A percentile compares a stretch with the other conserved stretches of the same genome.
Evolutionary conservation across 139 green algal genomes (phyloP).

Genomic region (Chlamydomonas sphaeroides): DNA sequence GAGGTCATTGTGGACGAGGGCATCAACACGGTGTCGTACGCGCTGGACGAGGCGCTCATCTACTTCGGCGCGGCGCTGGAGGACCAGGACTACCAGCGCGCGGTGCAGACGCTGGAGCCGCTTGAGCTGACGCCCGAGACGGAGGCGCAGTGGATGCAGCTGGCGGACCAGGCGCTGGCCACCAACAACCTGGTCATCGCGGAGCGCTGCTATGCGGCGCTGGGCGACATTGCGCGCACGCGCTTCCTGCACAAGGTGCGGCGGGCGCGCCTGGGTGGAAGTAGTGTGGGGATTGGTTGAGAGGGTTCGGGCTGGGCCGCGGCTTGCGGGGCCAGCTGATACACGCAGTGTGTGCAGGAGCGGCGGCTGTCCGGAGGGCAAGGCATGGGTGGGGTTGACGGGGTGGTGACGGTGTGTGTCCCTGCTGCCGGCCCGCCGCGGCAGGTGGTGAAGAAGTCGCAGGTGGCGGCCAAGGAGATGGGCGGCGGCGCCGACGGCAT

Average conservation of each 20-base stretch:
- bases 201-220: constrained; percentile 79
- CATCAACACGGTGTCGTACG: constrained; percentile 71
- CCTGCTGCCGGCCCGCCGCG: too few relatives aligned
- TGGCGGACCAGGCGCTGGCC: constrained; percentile 58
- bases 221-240: constrained; percentile 74
- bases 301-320: too few relatives aligned
- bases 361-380: too few relatives aligned
- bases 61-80: constrained; percentile 73
- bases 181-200: constrained; percentile 73
- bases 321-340: too few relatives aligned
- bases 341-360: too few relatives aligned
- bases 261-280: not conserved
- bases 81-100: constrained; percentile 67
- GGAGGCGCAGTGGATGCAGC: constrained; percentile 81
- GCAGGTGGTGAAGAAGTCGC: constrained; percentile 49
- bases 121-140: constrained; percentile 81
- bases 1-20: constrained; percentile 84
- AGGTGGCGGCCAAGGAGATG: constrained; percentile 27
- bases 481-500: constrained; percentile 59
- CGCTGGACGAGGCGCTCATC: constrained; percentile 80
- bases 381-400: too few relatives aligned
- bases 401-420: too few relatives aligned
- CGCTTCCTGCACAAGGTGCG: constrained; percentile 75
- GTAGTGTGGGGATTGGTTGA: too few relatives aligned
- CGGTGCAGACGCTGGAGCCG: constrained; percentile 73